phyloP scores from a whole-genome alignment of 768 basidiomycete species.

The Tubosaeta sp. region DNA sequence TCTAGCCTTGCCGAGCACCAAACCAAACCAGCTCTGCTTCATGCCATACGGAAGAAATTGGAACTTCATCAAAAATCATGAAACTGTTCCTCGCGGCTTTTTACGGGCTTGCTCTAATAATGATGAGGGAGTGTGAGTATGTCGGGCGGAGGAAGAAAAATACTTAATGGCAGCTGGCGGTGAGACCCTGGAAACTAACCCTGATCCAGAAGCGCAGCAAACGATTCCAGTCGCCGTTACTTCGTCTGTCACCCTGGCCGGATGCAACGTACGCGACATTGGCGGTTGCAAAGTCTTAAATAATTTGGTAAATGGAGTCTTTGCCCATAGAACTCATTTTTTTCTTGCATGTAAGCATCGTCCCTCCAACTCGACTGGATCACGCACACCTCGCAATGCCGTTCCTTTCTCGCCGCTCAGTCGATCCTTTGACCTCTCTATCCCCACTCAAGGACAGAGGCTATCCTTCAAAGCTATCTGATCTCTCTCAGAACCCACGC shows the following conservation, averaged over 20 bases:
- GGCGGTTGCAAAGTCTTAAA: conserved; percentile 22
- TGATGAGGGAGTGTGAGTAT: not conserved
- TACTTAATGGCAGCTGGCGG: not conserved
- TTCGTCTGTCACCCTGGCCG: conserved; percentile 6
- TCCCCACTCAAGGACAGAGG: conserved; percentile 1
- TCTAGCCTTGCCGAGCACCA: not conserved
- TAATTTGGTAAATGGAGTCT: conserved; percentile 13
- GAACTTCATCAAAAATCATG: not conserved
- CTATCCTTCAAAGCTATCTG: not conserved
- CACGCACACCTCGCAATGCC: conserved; percentile 14
- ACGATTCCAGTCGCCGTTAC: conserved; percentile 5
- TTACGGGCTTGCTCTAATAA: not conserved
- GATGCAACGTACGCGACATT: conserved; percentile 14
- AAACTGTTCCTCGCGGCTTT: not conserved
- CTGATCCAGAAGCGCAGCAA: conserved; percentile 7
- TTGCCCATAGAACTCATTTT: not conserved
- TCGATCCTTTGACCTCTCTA: conserved; percentile 16
- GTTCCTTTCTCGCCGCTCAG: conserved; percentile 28
- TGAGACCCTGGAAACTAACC: conserved; percentile 17
- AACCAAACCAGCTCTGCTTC: not conserved
- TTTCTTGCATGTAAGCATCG: conserved; percentile 16
- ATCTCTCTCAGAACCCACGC: conserved; percentile 10
- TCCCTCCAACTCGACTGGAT: not conserved
- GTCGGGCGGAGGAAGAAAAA: not conserved
- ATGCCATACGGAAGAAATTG: not conserved